Percentiles rank a stretch among this genome's conserved stretches.
Conservation (phyloP, 805 yeast genomes). For the Hanseniaspora vineae region DNA sequence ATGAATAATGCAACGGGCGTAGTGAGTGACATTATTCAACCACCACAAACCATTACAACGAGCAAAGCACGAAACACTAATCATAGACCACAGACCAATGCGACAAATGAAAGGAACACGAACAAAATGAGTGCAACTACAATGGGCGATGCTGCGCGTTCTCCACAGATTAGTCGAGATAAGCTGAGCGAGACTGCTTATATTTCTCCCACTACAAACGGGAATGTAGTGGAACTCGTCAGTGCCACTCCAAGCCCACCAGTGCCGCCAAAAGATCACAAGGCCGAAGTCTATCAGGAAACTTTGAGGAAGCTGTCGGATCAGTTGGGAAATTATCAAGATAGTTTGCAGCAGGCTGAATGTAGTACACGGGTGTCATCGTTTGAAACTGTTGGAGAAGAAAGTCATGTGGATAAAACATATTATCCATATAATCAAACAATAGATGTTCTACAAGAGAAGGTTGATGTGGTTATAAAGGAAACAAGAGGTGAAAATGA, state of each 20-base stretch:
- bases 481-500: background rate
- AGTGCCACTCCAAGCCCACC: too few relatives aligned
- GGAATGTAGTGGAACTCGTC: too few relatives aligned
- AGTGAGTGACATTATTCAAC: too few relatives aligned
- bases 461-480: background rate
- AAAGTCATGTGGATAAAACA: background rate
- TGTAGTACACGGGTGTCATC: background rate
- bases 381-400: too few relatives aligned
- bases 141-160: slow-evolving; percentile 7
- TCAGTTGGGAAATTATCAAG: background rate
- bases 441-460: background rate
- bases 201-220: too few relatives aligned
- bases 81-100: too few relatives aligned
- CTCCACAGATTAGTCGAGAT: slow-evolving; percentile 2
- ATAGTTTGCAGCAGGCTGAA: background rate
- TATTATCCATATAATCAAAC: background rate
- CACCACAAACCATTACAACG: too few relatives aligned
- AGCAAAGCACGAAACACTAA: too few relatives aligned
- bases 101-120: background rate
- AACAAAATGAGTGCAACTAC: too few relatives aligned
- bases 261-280: background rate
- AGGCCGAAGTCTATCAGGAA: background rate
- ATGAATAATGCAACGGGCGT: too few relatives aligned
- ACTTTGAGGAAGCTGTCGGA: background rate
- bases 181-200: slow-evolving; percentile 17